Evolutionary conservation across 768 basidiomycete genomes (phyloP).

Genomic region (Agrocybe chaxingu): DNA sequence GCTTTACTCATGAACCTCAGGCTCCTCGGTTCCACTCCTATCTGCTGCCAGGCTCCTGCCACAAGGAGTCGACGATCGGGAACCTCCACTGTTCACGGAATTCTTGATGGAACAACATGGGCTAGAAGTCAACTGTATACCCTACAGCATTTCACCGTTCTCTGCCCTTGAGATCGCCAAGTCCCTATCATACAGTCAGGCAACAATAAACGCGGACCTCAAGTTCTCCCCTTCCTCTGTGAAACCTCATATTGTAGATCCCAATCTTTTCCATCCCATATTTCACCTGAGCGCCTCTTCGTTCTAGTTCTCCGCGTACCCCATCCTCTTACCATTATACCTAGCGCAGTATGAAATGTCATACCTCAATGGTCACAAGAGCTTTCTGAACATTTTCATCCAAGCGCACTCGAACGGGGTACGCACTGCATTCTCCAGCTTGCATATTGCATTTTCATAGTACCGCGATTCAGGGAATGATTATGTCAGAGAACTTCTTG

Average conservation of each 20-base stretch:
- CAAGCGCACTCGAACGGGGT: constrained; percentile 16
- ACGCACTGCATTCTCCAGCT: constrained; percentile 3
- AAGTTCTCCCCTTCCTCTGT: constrained; percentile 42
- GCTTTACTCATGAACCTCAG: constrained; percentile 21
- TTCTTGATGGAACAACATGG: constrained; percentile 46
- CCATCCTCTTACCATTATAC: constrained; percentile 64
- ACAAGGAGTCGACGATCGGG: constrained; percentile 2
- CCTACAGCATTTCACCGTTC: constrained; percentile 55
- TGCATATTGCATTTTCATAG: neutral
- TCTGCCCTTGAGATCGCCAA: constrained; percentile 36
- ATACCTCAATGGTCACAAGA: constrained; percentile 16
- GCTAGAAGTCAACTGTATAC: constrained; percentile 50
- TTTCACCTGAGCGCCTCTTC: neutral
- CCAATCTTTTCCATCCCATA: constrained; percentile 2
- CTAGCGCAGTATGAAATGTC: constrained; percentile 44
- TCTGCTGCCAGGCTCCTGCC: constrained; percentile 31
- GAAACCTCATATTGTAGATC: constrained; percentile 42
- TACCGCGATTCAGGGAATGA: neutral
- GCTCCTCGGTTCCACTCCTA: constrained; percentile 41
- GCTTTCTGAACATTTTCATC: constrained; percentile 31
- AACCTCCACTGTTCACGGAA: constrained; percentile 44
- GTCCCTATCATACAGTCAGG: constrained; percentile 30
- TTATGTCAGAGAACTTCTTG: neutral
- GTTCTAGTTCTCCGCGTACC: constrained; percentile 53
- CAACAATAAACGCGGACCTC: constrained; percentile 33